A percentile compares a stretch with the other conserved stretches of the same genome.
Conservation (phyloP, 2,329 filamentous ascomycete genomes). For the Pyricularia grisea region DNA sequence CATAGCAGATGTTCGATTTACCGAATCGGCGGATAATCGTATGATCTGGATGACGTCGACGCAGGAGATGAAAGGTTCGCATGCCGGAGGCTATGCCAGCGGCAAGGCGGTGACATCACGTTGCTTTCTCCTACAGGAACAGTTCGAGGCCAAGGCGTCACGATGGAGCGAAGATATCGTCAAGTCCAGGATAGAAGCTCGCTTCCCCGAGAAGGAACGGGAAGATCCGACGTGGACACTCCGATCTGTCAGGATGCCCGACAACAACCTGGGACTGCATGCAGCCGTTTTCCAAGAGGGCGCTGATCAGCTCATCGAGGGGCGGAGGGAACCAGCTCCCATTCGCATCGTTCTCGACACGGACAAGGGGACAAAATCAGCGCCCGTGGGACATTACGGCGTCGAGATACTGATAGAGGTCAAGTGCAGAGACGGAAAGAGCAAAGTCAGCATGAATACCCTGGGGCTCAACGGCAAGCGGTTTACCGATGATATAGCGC, state of each 20-base stretch:
- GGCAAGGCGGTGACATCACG: slow-evolving; percentile 48
- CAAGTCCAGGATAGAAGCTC: slow-evolving; percentile 76
- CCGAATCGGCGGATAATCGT: slow-evolving; percentile 56
- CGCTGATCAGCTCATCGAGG: slow-evolving; percentile 50
- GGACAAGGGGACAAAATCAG: slow-evolving; percentile 54
- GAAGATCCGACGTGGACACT: slow-evolving; percentile 76
- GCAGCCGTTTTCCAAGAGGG: slow-evolving; percentile 67
- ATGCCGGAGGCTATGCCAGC: slow-evolving; percentile 31
- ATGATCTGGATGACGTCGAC: slow-evolving; percentile 60
- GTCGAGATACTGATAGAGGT: slow-evolving; percentile 64
- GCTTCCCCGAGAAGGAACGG: slow-evolving; percentile 75
- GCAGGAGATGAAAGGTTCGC: slow-evolving; percentile 47
- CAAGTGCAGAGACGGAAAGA: slow-evolving; percentile 34
- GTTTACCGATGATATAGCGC: slow-evolving; percentile 64
- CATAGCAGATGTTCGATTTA: slow-evolving; percentile 63
- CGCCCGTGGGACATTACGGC: slow-evolving; percentile 56
- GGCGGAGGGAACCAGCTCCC: slow-evolving; percentile 56
- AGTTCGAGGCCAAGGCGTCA: slow-evolving; percentile 67
- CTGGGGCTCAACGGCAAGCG: slow-evolving; percentile 59
- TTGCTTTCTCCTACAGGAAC: slow-evolving; percentile 63
- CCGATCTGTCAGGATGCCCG: slow-evolving; percentile 56
- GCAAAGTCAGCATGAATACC: slow-evolving; percentile 40
- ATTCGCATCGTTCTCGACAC: slow-evolving; percentile 68
- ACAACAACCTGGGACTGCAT: slow-evolving; percentile 48
- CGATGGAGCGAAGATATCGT: slow-evolving; percentile 78